phyloP scores from a whole-genome alignment of 768 basidiomycete genomes.

The Mycena maculata region DNA sequence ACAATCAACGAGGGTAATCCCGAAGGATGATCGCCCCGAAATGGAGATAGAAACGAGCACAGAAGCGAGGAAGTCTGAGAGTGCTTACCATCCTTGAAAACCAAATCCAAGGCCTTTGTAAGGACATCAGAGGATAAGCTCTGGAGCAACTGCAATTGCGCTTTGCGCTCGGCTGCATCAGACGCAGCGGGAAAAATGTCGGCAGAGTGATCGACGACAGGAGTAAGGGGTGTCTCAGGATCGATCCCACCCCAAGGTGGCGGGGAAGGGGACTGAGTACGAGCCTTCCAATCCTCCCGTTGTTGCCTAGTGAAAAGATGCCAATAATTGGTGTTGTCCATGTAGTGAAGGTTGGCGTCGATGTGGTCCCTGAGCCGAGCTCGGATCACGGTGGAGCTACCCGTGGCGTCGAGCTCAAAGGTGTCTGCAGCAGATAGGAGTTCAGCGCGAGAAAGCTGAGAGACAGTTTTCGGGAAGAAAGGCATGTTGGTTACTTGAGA shows the following conservation, averaged over 20 bases:
- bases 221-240: neutral
- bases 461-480: neutral
- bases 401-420: neutral
- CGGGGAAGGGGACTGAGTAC: neutral
- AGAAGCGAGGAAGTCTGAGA: too few species aligned
- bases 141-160: too few species aligned
- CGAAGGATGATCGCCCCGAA: too few species aligned
- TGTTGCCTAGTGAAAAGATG: neutral
- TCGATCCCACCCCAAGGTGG: conserved; percentile 1
- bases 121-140: neutral
- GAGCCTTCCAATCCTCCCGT: neutral
- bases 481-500: too few species aligned
- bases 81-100: neutral
- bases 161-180: neutral
- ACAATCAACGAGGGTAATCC: too few species aligned
- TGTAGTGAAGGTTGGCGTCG: neutral
- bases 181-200: neutral
- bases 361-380: neutral
- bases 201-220: neutral
- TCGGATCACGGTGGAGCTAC: neutral
- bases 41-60: neutral
- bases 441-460: neutral
- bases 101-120: neutral
- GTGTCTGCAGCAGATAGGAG: neutral
- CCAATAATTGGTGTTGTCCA: neutral